Evolutionary conservation across 352 stramenopile genomes (phyloP).

Genomic region (Pythium myriotylum): DNA sequence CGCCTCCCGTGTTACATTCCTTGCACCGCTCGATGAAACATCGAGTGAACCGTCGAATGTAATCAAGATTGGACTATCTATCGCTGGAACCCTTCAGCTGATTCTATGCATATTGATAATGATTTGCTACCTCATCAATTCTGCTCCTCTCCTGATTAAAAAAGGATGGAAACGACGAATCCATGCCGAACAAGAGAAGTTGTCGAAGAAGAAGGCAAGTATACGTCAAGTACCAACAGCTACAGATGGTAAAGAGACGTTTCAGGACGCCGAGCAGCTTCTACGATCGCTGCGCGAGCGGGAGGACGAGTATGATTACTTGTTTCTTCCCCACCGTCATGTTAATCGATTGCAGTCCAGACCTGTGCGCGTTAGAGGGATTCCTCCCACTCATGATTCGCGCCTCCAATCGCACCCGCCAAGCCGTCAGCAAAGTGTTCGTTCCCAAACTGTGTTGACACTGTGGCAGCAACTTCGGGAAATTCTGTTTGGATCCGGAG

Average conservation of each 20-base stretch:
- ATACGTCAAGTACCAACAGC: conserved; percentile 29
- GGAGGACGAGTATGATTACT: conserved; percentile 68
- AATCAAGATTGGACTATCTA: conserved; percentile 41
- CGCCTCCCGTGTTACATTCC: conserved; percentile 39
- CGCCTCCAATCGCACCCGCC: no score
- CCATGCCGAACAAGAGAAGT: conserved; percentile 37
- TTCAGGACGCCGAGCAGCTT: conserved; percentile 66
- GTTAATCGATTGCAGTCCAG: background rate
- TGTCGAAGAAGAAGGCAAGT: conserved; percentile 49
- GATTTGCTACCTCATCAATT: conserved; percentile 69
- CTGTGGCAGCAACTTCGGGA: conserved; percentile 13
- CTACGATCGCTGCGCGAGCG: conserved; percentile 57
- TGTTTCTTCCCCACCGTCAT: conserved; percentile 41
- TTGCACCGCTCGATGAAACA: conserved; percentile 20
- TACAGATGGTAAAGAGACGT: conserved; percentile 48
- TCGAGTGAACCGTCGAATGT: conserved; percentile 25
- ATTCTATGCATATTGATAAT: conserved; percentile 51
- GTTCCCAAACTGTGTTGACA: no score
- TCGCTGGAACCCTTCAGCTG: conserved; percentile 57
- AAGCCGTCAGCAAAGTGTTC: no score
- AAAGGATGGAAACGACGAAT: conserved; percentile 69
- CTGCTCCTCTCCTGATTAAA: conserved; percentile 64
- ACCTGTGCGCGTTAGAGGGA: background rate
- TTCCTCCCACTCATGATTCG: no score
- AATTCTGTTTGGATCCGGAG: conserved; percentile 8